Percentiles rank a stretch among this genome's conserved stretches.
phyloP scores from a whole-genome alignment of 164 flowering plant species.

The Berberis thunbergii region DNA sequence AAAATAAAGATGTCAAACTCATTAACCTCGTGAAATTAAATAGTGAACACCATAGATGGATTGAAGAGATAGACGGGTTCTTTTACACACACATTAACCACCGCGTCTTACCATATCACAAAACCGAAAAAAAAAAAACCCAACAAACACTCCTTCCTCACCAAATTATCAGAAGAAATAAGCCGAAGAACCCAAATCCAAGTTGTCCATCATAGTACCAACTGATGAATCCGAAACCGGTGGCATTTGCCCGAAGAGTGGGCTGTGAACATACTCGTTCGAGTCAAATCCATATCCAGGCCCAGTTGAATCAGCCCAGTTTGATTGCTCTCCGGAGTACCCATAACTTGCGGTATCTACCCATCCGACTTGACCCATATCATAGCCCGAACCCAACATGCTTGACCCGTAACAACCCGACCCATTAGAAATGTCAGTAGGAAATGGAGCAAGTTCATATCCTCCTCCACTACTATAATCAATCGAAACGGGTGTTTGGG shows the following conservation, averaged over 20 bases:
- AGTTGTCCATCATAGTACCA: conserved; percentile 14
- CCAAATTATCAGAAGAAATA: conserved; percentile 22
- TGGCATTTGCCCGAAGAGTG: conserved; percentile 43
- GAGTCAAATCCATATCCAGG: conserved; percentile 23
- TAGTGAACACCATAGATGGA: no score
- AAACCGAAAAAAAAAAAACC: no score
- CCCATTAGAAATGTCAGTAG: conserved; percentile 15
- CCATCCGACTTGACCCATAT: conserved; percentile 7
- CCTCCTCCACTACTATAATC: background rate
- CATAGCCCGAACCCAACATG: background rate
- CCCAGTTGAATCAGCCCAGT: conserved; percentile 11
- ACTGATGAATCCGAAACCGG: conserved; percentile 25
- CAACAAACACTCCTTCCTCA: no score
- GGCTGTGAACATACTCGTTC: conserved; percentile 31
- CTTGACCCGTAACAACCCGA: conserved; percentile 5
- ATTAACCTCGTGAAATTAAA: no score
- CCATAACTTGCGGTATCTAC: conserved; percentile 2
- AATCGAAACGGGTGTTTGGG: conserved; percentile 1
- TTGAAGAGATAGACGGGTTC: no score
- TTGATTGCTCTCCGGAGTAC: conserved; percentile 2
- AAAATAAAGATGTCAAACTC: no score
- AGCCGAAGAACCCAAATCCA: conserved; percentile 31
- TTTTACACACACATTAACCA: no score
- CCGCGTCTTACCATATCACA: no score
- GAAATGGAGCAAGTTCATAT: conserved; percentile 19